Evolutionary conservation across 345 rosid species (phyloP).

Genomic region (Gossypium arboreum): DNA sequence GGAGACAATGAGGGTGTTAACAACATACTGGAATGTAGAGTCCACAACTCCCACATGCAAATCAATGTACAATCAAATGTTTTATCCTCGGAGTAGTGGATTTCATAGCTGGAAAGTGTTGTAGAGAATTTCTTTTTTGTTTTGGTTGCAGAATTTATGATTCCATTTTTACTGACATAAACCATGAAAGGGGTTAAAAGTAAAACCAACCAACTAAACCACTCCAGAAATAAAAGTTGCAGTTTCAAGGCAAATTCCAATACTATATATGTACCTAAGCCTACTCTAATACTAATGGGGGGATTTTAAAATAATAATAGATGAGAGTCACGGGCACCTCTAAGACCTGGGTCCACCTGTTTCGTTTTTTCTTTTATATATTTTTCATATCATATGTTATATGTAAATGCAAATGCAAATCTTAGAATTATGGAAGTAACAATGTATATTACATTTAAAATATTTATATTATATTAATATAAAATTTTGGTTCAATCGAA

Average conservation of each 20-base stretch:
- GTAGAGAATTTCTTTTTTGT: background rate
- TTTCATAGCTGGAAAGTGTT: background rate
- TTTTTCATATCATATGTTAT: too few relatives aligned
- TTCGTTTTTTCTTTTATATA: too few relatives aligned
- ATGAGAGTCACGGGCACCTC: background rate
- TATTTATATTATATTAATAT: too few relatives aligned
- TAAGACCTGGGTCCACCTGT: background rate
- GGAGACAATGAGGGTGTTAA: background rate
- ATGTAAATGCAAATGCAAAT: too few relatives aligned
- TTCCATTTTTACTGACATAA: background rate
- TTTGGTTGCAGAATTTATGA: too few relatives aligned
- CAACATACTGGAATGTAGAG: background rate
- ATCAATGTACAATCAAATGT: background rate
- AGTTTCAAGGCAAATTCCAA: background rate
- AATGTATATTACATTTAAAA: too few relatives aligned
- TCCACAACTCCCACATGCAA: slow-evolving; percentile 1
- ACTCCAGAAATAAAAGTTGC: background rate
- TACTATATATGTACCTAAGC: background rate
- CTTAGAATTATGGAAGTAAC: too few relatives aligned
- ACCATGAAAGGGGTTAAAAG: background rate
- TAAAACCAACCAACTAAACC: background rate
- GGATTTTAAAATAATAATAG: background rate
- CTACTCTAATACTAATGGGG: background rate
- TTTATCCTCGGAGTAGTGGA: background rate
- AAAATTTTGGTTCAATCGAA: too few relatives aligned